Percentiles rank a stretch among this genome's conserved stretches.
phyloP scores from a whole-genome alignment of 441 rosid species.

The Gossypium davidsonii region DNA sequence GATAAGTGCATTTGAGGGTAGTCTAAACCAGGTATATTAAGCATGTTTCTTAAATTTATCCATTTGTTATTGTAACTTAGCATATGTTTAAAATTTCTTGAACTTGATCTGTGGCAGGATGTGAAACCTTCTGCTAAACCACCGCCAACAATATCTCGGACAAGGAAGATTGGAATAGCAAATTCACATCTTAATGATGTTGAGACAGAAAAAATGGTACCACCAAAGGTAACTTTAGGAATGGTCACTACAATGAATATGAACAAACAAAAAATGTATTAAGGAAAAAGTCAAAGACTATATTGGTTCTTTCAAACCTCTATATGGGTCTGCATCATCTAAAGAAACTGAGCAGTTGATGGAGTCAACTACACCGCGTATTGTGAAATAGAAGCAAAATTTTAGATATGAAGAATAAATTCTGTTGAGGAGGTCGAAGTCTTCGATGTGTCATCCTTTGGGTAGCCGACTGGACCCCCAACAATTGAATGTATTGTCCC shows the following conservation, averaged over 20 bases:
- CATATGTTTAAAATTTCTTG: not conserved
- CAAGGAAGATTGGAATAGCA: slow-evolving; percentile 20
- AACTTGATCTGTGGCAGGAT: slow-evolving; percentile 37
- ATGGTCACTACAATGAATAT: not conserved
- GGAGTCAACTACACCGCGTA: slow-evolving; percentile 3
- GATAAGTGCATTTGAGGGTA: slow-evolving; percentile 67
- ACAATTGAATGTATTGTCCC: no score
- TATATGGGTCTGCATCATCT: slow-evolving; percentile 12
- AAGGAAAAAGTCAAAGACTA: slow-evolving; percentile 11
- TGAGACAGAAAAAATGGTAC: slow-evolving; percentile 6
- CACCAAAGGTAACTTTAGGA: slow-evolving; percentile 10
- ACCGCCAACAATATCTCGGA: slow-evolving; percentile 24
- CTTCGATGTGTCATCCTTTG: no score
- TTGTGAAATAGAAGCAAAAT: slow-evolving; percentile 10
- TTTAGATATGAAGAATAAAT: slow-evolving; percentile 21
- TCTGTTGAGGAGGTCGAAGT: no score
- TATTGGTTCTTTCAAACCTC: slow-evolving; percentile 14
- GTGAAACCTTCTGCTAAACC: slow-evolving; percentile 28
- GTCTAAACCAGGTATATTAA: slow-evolving; percentile 51
- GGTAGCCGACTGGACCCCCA: no score
- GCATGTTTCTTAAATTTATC: slow-evolving; percentile 6
- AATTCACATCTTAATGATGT: slow-evolving; percentile 16
- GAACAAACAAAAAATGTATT: not conserved
- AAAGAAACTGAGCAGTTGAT: slow-evolving; percentile 4
- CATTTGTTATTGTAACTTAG: not conserved